phyloP scores from a whole-genome alignment of 2,329 filamentous ascomycete species.

The Penicillium janthinellum region DNA sequence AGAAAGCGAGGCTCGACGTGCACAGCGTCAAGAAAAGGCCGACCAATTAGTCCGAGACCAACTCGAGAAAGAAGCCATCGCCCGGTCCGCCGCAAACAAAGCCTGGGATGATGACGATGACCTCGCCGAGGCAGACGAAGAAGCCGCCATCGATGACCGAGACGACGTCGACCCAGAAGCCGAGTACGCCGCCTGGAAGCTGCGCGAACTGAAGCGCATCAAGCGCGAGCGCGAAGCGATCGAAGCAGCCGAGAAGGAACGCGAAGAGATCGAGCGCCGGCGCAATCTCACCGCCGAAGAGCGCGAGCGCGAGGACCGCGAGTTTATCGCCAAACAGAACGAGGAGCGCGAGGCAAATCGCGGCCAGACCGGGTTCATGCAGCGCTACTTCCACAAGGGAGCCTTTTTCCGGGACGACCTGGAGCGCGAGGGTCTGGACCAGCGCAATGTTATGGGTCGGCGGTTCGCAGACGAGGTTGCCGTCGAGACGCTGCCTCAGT shows the following conservation, averaged over 20 bases:
- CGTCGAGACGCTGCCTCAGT: slow-evolving; percentile 81
- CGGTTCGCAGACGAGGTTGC: slow-evolving; percentile 84
- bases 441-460: slow-evolving; percentile 83
- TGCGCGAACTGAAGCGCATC: slow-evolving; percentile 85
- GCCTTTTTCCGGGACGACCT: slow-evolving; percentile 90
- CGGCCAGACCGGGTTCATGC: slow-evolving; percentile 86
- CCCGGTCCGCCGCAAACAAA: slow-evolving; percentile 73
- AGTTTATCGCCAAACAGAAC: slow-evolving; percentile 73
- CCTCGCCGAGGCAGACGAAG: slow-evolving; percentile 65
- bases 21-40: slow-evolving; percentile 68
- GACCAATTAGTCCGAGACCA: slow-evolving; percentile 86
- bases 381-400: slow-evolving; percentile 95
- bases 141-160: slow-evolving; percentile 81
- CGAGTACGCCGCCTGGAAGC: slow-evolving; percentile 89
- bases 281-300: slow-evolving; percentile 85
- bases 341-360: slow-evolving; percentile 73
- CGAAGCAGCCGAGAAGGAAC: slow-evolving; percentile 78
- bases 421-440: slow-evolving; percentile 71
- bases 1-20: slow-evolving; percentile 43
- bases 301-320: slow-evolving; percentile 79
- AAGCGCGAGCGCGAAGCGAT: slow-evolving; percentile 85
- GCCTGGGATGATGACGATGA: slow-evolving; percentile 76
- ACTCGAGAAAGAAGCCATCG: slow-evolving; percentile 76
- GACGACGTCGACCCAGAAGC: slow-evolving; percentile 85
- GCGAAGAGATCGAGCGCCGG: slow-evolving; percentile 84